Evolutionary conservation across 2,329 filamentous ascomycete species (phyloP), one percentile per base, ranked within the genome.

Genomic region (Sarocladiaceae sp.): DNA sequence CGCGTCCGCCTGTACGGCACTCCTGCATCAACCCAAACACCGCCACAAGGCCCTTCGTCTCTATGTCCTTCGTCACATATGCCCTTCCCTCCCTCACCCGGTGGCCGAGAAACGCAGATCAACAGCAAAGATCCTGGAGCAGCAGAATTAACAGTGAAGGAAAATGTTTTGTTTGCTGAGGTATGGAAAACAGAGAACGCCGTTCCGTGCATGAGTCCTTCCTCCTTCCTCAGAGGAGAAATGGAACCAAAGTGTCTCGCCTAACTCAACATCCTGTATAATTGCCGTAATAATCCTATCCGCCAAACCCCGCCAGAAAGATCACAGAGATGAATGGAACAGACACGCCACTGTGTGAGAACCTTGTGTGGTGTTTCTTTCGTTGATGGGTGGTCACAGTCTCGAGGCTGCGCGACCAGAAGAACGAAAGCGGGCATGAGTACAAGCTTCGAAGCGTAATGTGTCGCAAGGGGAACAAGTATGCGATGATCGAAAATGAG

Each of bases 131-230:
- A 41, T 41, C 37, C 37, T 41, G 19, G 29, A 39, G 18, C 23
- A 29, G 15, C 26, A 29, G n/a, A 15, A 41, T 24, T 19, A 27
- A 39, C 29, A 21, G 29, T 18, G 31, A 39, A 19, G 10, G 12
- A 18, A 23, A 4, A 37, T 15, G 3, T 23, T 35, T 19, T 13
- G 11, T 20, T 11, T 11, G 23, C 21, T 27, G 15, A 11, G 15
- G 7, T 41, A 18, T 29, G 9, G 21, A 27, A 39, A 41, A 15
- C 21, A 41, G 29, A n/a, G 29, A 41, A 41, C 37, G 37, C 37
- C 37, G 11, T 21, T 41, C 24, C 37, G 37, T 41, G 37, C 37
- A 41, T 29, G 9, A n/a, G 23, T 41, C 37, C 37, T 41, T 41
- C 37, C 29, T 18, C 12, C 19, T 5, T 6, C 9, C 20, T 15